Conservation (phyloP, 208 protist genomes). For the Leishmania turanica region DNA sequence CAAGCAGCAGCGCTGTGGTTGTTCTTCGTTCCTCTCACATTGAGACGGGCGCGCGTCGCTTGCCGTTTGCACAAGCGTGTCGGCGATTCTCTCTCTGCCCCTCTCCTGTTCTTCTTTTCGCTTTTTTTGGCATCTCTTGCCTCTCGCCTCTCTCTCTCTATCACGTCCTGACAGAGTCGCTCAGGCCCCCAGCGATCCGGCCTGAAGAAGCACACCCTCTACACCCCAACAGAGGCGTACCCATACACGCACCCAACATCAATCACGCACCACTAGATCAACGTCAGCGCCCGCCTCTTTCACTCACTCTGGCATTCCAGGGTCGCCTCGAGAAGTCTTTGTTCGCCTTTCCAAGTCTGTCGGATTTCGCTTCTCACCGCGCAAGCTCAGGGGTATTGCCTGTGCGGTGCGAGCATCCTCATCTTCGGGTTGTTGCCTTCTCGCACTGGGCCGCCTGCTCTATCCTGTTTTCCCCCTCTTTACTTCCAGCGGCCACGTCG, state of each 20-base stretch:
- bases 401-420: neutral
- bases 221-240: neutral
- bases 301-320: neutral
- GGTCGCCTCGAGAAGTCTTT: neutral
- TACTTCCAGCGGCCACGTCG: no score
- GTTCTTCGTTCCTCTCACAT: neutral
- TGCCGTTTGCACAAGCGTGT: no score
- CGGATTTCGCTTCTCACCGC: neutral
- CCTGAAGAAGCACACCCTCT: neutral
- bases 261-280: neutral
- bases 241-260: constrained; percentile 7
- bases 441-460: neutral
- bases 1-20: neutral
- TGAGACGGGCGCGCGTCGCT: neutral
- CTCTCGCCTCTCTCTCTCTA: neutral
- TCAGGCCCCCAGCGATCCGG: neutral
- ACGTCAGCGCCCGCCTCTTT: neutral
- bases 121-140: no score
- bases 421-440: neutral
- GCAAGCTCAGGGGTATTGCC: neutral
- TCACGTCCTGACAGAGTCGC: neutral
- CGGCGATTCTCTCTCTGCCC: no score
- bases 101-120: no score
- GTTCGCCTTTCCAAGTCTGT: neutral
- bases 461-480: no score